Evolutionary conservation across 2,329 filamentous ascomycete species (phyloP).

Genomic region (Capronia epimyces): DNA sequence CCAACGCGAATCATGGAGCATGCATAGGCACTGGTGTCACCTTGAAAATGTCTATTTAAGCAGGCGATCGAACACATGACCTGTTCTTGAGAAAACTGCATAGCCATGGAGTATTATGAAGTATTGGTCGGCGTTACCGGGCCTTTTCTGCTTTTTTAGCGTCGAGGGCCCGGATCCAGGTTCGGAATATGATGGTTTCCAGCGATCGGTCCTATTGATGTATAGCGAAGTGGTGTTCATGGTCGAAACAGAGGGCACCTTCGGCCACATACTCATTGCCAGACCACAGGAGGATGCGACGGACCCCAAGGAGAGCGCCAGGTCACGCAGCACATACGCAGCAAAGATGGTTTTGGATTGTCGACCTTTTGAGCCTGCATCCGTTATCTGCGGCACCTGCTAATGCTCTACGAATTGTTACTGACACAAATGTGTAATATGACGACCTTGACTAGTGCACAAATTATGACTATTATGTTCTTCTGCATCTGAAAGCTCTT

Average conservation of each 20-base stretch:
- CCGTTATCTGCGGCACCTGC: slow-evolving; percentile 1
- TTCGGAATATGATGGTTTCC: background rate
- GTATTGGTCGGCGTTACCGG: slow-evolving; percentile 15
- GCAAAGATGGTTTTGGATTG: slow-evolving; percentile 22
- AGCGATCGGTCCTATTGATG: slow-evolving; percentile 14
- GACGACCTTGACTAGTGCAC: slow-evolving; percentile 19
- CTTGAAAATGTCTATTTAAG: slow-evolving; percentile 24
- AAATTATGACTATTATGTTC: slow-evolving; percentile 19
- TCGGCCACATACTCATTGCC: slow-evolving; percentile 7
- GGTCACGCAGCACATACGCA: slow-evolving; percentile 8
- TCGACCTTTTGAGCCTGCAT: slow-evolving; percentile 7
- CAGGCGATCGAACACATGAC: slow-evolving; percentile 15
- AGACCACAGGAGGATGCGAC: background rate
- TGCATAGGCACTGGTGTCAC: slow-evolving; percentile 91
- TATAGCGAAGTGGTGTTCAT: slow-evolving; percentile 19
- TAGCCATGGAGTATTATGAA: slow-evolving; percentile 25
- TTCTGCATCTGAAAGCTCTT: background rate
- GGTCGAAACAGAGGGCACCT: slow-evolving; percentile 9
- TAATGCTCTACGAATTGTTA: slow-evolving; percentile 15
- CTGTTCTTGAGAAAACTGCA: slow-evolving; percentile 14
- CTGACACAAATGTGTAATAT: slow-evolving; percentile 22
- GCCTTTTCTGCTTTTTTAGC: background rate
- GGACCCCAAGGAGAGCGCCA: background rate
- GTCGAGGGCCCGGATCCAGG: background rate
- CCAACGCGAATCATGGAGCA: slow-evolving; percentile 98